Evolutionary conservation across 306 rosid species (phyloP).

Genomic region (Carpinus fangiana): DNA sequence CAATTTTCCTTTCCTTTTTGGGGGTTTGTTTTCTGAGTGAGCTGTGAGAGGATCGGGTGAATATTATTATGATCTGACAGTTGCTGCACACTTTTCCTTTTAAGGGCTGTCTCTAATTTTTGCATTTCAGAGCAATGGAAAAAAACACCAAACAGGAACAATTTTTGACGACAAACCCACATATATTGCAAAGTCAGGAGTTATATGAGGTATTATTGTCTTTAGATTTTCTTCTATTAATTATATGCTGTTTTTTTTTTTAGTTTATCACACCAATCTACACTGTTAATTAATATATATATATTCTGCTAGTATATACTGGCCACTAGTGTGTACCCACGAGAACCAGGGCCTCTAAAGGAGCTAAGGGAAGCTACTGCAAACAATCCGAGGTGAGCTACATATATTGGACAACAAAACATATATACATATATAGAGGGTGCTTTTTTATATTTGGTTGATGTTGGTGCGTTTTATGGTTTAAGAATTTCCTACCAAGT

Average conservation of each 20-base stretch:
- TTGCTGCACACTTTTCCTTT: too few species aligned
- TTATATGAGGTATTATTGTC: conserved; percentile 18
- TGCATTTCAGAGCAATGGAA: conserved; percentile 39
- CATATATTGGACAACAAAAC: too few species aligned
- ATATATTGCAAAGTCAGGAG: conserved; percentile 44
- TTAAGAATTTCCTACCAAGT: too few species aligned
- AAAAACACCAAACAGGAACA: conserved; percentile 14
- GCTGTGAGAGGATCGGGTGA: too few species aligned
- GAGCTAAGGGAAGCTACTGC: conserved; percentile 47
- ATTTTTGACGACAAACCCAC: conserved; percentile 12
- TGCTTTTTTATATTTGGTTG: too few species aligned
- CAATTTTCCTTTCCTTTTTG: too few species aligned
- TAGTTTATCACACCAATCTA: not conserved
- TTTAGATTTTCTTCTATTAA: not conserved
- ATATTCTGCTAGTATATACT: conserved; percentile 46
- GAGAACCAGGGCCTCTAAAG: conserved; percentile 53
- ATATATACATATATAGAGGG: too few species aligned
- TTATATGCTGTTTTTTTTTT: not conserved
- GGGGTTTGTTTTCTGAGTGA: too few species aligned
- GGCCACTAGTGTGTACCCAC: conserved; percentile 63
- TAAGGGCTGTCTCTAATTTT: not conserved
- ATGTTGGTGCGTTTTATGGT: too few species aligned
- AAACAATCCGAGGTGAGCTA: conserved; percentile 35
- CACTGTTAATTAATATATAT: too few species aligned
- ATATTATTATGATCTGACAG: too few species aligned